Evolutionary conservation across 139 green algal genomes (phyloP).

Genomic region (Chlamydomonas sp.): DNA sequence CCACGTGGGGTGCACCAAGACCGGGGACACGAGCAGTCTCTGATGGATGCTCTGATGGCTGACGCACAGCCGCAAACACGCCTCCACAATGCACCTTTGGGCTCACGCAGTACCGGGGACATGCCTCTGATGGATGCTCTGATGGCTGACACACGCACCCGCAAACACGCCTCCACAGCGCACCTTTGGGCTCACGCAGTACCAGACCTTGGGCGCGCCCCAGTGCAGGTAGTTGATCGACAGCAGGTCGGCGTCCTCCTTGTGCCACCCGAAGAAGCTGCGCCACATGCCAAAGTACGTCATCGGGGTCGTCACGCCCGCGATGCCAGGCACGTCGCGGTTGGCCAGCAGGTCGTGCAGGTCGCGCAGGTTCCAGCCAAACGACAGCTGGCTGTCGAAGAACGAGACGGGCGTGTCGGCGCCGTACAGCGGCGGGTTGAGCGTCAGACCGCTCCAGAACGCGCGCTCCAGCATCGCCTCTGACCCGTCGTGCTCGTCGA

Average conservation of each 20-base stretch:
- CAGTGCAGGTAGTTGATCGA: constrained; percentile 95
- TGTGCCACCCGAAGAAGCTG: constrained; percentile 57
- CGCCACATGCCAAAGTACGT: constrained; percentile 77
- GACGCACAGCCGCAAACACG: too few species aligned
- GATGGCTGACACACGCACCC: too few species aligned
- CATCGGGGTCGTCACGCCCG: constrained; percentile 66
- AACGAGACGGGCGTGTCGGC: constrained; percentile 59
- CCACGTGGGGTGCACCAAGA: too few species aligned
- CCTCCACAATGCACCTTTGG: too few species aligned
- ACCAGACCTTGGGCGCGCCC: constrained; percentile 84
- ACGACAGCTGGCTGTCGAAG: constrained; percentile 57
- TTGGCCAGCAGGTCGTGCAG: constrained; percentile 43
- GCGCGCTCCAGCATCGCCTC: constrained; percentile 31
- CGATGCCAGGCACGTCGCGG: constrained; percentile 19
- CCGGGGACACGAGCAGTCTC: too few species aligned
- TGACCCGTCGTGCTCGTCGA: not conserved
- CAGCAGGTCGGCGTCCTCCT: constrained; percentile 89
- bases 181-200: constrained; percentile 57
- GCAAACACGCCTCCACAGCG: too few species aligned
- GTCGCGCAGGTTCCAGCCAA: constrained; percentile 61
- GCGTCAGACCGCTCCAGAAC: constrained; percentile 50
- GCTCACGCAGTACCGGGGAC: too few species aligned
- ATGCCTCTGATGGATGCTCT: too few species aligned
- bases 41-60: too few species aligned
- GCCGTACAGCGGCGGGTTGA: constrained; percentile 50